These are phyloP conservation scores for Cutaneotrichosporon daszewskae DNA, from an alignment of 1,284 basidiomycete species.

Conservation along the genomic window DNA sequence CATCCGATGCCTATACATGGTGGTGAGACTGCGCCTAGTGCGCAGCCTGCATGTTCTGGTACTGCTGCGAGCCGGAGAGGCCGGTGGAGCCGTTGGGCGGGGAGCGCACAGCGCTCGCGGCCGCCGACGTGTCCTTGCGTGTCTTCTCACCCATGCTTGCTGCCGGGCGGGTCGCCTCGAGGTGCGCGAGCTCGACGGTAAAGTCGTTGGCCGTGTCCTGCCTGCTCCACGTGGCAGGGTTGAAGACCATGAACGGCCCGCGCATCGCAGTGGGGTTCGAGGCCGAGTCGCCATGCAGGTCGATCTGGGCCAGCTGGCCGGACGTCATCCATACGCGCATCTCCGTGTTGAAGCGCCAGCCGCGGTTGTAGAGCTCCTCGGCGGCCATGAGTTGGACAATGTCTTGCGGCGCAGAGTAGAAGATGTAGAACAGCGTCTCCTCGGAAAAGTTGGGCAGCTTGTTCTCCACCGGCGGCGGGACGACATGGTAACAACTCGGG, in stretches of 20 bases:
- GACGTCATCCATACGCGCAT: conserved; percentile 93
- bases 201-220: conserved; percentile 41
- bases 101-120: conserved; percentile 13
- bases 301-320: conserved; percentile 31
- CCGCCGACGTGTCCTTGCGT: conserved; percentile 37
- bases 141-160: conserved; percentile 23
- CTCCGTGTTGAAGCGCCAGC: conserved; percentile 98
- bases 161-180: conserved; percentile 38
- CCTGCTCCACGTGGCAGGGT: conserved; percentile 38
- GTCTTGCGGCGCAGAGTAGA: conserved; percentile 91
- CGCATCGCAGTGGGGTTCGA: conserved; percentile 18
- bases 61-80: conserved; percentile 4
- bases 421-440: conserved; percentile 98
- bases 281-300: conserved; percentile 19
- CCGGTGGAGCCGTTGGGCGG: conserved; percentile 10
- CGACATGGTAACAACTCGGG: conserved; percentile 89
- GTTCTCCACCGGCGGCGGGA: conserved; percentile 76
- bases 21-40: conserved; percentile 6
- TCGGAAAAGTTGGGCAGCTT: conserved; percentile 90
- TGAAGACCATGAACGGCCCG: conserved; percentile 44
- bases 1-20: too few relatives aligned
- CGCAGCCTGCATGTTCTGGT: conserved; percentile 19
- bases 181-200: conserved; percentile 29
- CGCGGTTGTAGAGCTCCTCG: conserved; percentile 93
- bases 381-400: conserved; percentile 84